Evolutionary conservation across 768 basidiomycete genomes (phyloP).

Genomic region (Harrya chromipes): DNA sequence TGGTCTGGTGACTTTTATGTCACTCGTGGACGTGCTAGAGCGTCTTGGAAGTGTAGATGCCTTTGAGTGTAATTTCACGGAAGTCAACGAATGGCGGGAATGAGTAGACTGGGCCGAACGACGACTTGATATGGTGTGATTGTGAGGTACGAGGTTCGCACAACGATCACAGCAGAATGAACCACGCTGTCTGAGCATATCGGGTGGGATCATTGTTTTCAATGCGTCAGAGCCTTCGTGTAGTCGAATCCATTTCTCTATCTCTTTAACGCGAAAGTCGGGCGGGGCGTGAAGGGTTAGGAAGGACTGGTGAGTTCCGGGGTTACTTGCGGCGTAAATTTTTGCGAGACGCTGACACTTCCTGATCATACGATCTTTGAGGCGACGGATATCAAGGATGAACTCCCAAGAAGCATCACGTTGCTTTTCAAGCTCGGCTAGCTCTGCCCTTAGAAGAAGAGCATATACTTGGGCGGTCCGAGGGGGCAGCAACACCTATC

Average conservation of each 20-base stretch:
- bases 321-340: conserved; percentile 37
- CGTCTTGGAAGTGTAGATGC: conserved; percentile 19
- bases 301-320: conserved; percentile 46
- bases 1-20: conserved; percentile 1
- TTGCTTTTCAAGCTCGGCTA: conserved; percentile 57
- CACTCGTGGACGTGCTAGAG: conserved; percentile 10
- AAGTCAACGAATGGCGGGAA: conserved; percentile 24
- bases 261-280: conserved; percentile 74
- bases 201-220: conserved; percentile 19
- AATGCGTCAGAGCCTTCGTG: conserved; percentile 34
- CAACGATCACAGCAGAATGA: conserved; percentile 35
- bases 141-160: conserved; percentile 32
- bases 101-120: conserved; percentile 25
- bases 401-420: conserved; percentile 60
- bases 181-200: conserved; percentile 24
- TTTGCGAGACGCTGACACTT: conserved; percentile 68
- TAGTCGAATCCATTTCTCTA: conserved; percentile 72
- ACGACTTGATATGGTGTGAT: conserved; percentile 27
- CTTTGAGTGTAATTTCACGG: conserved; percentile 17
- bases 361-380: conserved; percentile 81
- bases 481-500: conserved; percentile 66
- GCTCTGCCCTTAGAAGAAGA: conserved; percentile 61
- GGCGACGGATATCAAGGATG: conserved; percentile 68
- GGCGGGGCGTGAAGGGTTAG: conserved; percentile 65
- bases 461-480: conserved; percentile 63